Base-by-base conservation (phyloP, 2,329 filamentous ascomycete genomes). In the Diplodia intermedia region DNA sequence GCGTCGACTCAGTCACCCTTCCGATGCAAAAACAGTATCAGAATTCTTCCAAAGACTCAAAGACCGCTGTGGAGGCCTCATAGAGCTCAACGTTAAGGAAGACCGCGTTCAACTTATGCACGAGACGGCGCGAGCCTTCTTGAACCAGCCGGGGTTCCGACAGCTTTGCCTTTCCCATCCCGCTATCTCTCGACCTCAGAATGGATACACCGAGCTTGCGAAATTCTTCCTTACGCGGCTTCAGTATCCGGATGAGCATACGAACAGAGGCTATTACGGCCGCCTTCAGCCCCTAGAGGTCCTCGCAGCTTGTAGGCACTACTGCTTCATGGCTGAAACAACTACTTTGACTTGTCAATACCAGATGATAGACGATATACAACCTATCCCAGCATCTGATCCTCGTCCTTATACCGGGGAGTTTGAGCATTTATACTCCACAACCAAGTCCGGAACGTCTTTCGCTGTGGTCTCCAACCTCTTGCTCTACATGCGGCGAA, bases 131-230 rank as follows among this genome's bases (percentile, higher is more conserved):
- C 26, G 57, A 33, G 43, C 43, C 11, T 62, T 50, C 18, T 1
- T 62, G 5, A 50, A 11, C 29, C 40, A 15, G 6, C 57, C 57
- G 14, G 14, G 14, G 8, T 50, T 62, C 12, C 9, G 31, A 2
- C 7, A 20, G 5, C 26, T 62, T 14, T 33, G 50, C 2, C 11
- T 50, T 15, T 18, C 43, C 3, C 26, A 9, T 4, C 2, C 6
- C 8, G 1, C 1, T 9, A 2, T 36, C 1, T 61, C 31, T 31
- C 56, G 40, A 5, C 4, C 43, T 14, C 57, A 62, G 12, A 62
- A 62, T 11, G 57, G 43, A 12, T 62, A 62, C 15, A 62, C 57
- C 5, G 57, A 62, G 57, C 57, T 62, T 3, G 43, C 40, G 1
- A 62, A 62, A 18, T 36, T 49, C 0, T 15, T 40, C 11, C 38